Conservation (phyloP, 192 early-diverging fungal species). For the Chytriomyces confervae region DNA sequence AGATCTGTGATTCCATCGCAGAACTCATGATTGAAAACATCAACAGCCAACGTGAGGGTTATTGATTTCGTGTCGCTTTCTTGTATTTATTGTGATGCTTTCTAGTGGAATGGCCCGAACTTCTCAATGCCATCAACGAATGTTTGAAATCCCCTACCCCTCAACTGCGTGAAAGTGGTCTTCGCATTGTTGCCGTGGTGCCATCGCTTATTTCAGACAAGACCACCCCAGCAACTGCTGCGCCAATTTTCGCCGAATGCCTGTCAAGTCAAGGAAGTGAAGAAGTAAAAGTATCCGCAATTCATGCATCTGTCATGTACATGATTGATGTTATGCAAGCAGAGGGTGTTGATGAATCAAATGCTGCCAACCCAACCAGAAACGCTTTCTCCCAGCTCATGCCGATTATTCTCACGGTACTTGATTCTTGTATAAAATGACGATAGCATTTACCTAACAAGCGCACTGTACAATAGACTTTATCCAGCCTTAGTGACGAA, state of each 20-base stretch:
- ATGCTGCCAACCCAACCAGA: constrained; percentile 1
- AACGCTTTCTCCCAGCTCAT: constrained; percentile 68
- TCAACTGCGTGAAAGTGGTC: constrained; percentile 84
- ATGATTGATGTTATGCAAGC: constrained; percentile 70
- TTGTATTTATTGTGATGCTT: not conserved
- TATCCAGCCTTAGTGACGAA: constrained; percentile 50
- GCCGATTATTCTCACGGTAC: constrained; percentile 81
- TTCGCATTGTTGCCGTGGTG: constrained; percentile 86
- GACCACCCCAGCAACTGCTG: constrained; percentile 68
- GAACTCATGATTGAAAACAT: constrained; percentile 71
- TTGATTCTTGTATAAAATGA: not conserved
- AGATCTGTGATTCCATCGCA: constrained; percentile 92
- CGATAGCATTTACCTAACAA: too few relatives aligned
- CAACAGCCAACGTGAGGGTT: constrained; percentile 17
- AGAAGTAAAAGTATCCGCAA: constrained; percentile 52
- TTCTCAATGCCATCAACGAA: constrained; percentile 79
- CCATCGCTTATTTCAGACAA: constrained; percentile 78
- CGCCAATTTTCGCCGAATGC: constrained; percentile 73
- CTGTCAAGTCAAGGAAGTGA: constrained; percentile 69
- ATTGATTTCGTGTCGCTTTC: not conserved
- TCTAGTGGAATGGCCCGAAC: constrained; percentile 80
- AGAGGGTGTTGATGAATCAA: constrained; percentile 40
- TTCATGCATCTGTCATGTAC: constrained; percentile 71
- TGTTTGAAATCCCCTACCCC: constrained; percentile 77
- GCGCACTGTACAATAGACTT: constrained; percentile 19